Percentiles rank a stretch among this genome's conserved stretches.
These are phyloP conservation scores for Circinella umbellata DNA, from an alignment of 371 early-diverging fungal species.

Conservation along the genomic window DNA sequence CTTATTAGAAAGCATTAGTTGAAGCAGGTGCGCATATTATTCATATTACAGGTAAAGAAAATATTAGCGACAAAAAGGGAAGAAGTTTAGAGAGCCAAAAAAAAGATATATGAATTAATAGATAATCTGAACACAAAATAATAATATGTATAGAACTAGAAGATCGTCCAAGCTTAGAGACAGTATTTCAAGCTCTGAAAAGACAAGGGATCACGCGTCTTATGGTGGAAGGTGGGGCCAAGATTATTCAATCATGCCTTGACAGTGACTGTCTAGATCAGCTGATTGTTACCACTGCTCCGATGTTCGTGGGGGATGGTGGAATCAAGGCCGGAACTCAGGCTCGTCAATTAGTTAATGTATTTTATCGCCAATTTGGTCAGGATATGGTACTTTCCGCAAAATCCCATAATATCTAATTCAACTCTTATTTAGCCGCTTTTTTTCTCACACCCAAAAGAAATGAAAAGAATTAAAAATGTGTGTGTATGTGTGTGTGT, in stretches of 20 bases:
- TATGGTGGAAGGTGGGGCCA: slow-evolving; percentile 96
- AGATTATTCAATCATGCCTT: slow-evolving; percentile 76
- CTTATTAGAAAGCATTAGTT: slow-evolving; percentile 38
- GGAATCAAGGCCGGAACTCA: slow-evolving; percentile 49
- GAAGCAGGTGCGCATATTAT: slow-evolving; percentile 53
- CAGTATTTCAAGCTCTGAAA: slow-evolving; percentile 33
- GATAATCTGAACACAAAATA: too few species aligned
- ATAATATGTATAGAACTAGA: not conserved
- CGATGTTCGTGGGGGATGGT: slow-evolving; percentile 65
- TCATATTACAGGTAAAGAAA: slow-evolving; percentile 1
- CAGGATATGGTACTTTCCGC: slow-evolving; percentile 33
- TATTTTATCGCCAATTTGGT: slow-evolving; percentile 33
- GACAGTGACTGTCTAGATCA: slow-evolving; percentile 49
- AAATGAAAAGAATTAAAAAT: not conserved
- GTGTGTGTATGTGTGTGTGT: too few species aligned
- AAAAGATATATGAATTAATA: too few species aligned
- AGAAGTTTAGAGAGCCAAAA: not conserved
- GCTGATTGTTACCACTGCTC: slow-evolving; percentile 82
- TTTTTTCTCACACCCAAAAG: too few species aligned
- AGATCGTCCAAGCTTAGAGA: slow-evolving; percentile 3
- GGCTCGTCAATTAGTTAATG: slow-evolving; percentile 10
- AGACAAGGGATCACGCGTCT: slow-evolving; percentile 51
- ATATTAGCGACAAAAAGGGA: not conserved
- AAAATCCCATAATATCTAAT: not conserved
- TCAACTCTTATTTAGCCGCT: too few species aligned